Percentiles rank a stretch among this genome's conserved stretches.
Conservation (phyloP, 23 red algal species). For the Gracilaria gracilis region DNA sequence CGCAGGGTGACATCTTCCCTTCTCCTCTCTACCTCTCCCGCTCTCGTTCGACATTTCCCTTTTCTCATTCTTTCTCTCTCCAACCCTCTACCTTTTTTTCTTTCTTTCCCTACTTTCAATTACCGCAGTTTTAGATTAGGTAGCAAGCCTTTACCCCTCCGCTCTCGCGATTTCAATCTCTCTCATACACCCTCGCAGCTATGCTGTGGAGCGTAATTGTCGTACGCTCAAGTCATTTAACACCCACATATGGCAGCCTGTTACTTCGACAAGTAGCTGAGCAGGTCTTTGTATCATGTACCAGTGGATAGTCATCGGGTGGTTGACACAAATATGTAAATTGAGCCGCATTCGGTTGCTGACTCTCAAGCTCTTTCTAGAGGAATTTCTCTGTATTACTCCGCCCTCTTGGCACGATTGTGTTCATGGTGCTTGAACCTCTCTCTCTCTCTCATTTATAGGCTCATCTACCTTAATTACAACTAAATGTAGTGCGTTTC, state of each 20-base stretch:
- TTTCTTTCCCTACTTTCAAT: neutral
- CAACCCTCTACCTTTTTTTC: neutral
- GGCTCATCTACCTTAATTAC: too few relatives aligned
- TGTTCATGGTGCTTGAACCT: too few relatives aligned
- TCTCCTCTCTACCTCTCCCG: neutral
- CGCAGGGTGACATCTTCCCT: constrained; percentile 1
- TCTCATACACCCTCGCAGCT: neutral
- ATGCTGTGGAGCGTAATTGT: constrained; percentile 29
- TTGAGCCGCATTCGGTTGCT: constrained; percentile 6
- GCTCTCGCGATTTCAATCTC: neutral
- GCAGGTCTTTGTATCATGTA: neutral
- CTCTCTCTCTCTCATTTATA: too few relatives aligned
- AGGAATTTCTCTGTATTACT: too few relatives aligned
- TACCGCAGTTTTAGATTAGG: constrained; percentile 20
- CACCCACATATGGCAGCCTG: neutral
- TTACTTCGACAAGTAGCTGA: neutral
- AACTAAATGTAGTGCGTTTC: too few relatives aligned
- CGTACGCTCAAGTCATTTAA: constrained; percentile 34
- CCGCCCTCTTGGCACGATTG: too few relatives aligned
- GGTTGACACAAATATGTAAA: constrained; percentile 11
- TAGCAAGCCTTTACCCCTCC: neutral
- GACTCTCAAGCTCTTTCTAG: neutral
- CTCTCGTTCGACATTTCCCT: neutral
- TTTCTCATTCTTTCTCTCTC: neutral
- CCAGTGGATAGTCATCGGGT: constrained; percentile 6